Evolutionary conservation across 176 grass and related monocot species (phyloP), one percentile per base, ranked within the genome.

Genomic region (Musa troglodytarum): DNA sequence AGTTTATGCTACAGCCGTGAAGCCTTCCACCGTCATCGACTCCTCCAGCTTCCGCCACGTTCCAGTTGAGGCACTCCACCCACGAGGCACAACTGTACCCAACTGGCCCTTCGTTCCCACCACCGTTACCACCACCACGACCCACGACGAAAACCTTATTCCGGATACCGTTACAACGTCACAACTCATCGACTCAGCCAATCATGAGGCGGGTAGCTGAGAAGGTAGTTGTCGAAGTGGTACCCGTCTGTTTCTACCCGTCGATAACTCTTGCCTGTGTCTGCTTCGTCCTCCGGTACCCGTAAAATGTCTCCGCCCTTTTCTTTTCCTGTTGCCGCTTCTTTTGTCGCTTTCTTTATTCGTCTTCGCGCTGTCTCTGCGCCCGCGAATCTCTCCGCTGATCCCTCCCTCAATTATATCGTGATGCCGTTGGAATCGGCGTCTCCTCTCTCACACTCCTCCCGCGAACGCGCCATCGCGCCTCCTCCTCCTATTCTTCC

Each of bases 361-460:
- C 53, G 53, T 74, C 72, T 34, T 57, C 23, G 53, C 13, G 52
- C 72, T 74, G 53, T 58, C 22, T 55, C 52, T 22, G 16, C 71
- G 11, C 71, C 72, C 72, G 72, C 81, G 43, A 17, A 69, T 53
- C 82, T 55, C 67, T 75, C 53, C 62, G 70, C 49, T 6, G 51
- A 51, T 76, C 29, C 69, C 79, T 83, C 19, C 49, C 86, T 76
- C 73, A 65, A 74, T 56, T 76, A 71, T 77, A 79, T 63, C 72
- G 81, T 61, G 81, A 82, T 84, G 82, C 81, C 85, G 81, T 77
- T 84, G 82, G 49, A 69, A 74, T 85, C 79, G 78, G 57, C 84
- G 54, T 78, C 57, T 52, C 82, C 29, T 43, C 50, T 75, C 54
- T 76, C 75, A 71, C 82, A 11, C 67, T 73, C 19, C 28, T 56